phyloP scores from a whole-genome alignment of 2,329 filamentous ascomycete genomes.

The Lecanicillium sp. region DNA sequence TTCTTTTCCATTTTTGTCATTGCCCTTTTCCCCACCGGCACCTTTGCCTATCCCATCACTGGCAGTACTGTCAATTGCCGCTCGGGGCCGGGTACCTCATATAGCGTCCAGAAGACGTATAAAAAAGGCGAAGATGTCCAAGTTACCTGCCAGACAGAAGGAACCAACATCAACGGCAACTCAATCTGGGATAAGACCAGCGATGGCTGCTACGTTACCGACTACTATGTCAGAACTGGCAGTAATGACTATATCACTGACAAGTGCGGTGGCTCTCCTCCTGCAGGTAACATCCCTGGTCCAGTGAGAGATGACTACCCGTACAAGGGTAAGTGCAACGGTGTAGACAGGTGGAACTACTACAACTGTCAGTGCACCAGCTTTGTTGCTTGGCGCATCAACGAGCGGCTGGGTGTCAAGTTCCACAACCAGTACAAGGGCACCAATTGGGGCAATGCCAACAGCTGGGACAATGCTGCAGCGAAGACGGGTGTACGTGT shows the following conservation, averaged over 20 bases:
- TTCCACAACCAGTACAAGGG: constrained; percentile 15
- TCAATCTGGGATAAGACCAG: constrained; percentile 11
- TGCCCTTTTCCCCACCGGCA: too few relatives aligned
- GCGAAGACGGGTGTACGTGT: constrained; percentile 7
- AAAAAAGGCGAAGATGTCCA: constrained; percentile 9
- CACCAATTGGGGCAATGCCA: constrained; percentile 13
- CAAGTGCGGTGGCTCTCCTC: constrained; percentile 1
- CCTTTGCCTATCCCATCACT: constrained; percentile 7
- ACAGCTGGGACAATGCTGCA: constrained; percentile 13
- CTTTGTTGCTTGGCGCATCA: constrained; percentile 15
- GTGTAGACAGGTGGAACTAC: constrained; percentile 12
- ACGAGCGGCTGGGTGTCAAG: constrained; percentile 13
- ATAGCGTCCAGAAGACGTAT: constrained; percentile 8
- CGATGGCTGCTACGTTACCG: constrained; percentile 11
- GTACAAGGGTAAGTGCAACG: constrained; percentile 12
- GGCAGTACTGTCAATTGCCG: constrained; percentile 10
- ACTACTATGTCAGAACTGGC: constrained; percentile 12
- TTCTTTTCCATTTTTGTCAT: too few relatives aligned
- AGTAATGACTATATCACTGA: constrained; percentile 8
- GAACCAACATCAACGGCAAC: constrained; percentile 8
- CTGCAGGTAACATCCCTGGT: constrained; percentile 6
- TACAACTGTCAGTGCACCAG: constrained; percentile 14
- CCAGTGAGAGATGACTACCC: constrained; percentile 13
- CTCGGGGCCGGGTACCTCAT: constrained; percentile 8
- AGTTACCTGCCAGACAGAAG: constrained; percentile 11